A percentile compares a stretch with the other conserved stretches of the same genome.
Conservation (phyloP, 768 basidiomycete genomes). For the Galerina sulciceps region DNA sequence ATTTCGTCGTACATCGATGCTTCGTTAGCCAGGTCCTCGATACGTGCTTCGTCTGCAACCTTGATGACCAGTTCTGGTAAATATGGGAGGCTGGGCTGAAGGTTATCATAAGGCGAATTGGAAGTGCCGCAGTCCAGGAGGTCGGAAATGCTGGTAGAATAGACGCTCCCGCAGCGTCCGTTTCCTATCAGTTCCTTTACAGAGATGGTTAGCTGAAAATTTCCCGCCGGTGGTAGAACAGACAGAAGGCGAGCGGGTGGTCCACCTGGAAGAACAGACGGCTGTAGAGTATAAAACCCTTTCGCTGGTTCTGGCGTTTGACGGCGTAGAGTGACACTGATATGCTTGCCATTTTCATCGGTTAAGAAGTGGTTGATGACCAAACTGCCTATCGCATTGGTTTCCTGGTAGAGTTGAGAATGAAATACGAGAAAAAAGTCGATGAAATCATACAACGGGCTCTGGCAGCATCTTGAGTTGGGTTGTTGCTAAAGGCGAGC, state of each 20-base stretch:
- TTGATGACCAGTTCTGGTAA: conserved; percentile 25
- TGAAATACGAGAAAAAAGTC: not conserved
- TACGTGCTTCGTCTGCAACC: conserved; percentile 14
- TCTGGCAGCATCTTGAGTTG: not conserved
- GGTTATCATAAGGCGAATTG: not conserved
- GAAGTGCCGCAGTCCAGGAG: not conserved
- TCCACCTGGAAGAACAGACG: conserved; percentile 19
- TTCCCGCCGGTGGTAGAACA: conserved; percentile 15
- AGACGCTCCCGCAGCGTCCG: conserved; percentile 23
- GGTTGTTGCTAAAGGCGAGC: too few relatives aligned
- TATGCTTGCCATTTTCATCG: not conserved
- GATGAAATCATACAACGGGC: not conserved
- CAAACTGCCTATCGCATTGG: not conserved
- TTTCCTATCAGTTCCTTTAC: conserved; percentile 15
- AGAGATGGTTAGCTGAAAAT: conserved; percentile 12
- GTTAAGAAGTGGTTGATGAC: not conserved
- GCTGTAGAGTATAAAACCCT: conserved; percentile 15
- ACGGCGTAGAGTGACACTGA: not conserved
- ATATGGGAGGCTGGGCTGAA: conserved; percentile 5
- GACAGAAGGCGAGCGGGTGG: conserved; percentile 23
- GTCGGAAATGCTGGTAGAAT: conserved; percentile 8
- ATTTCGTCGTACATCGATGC: conserved; percentile 26
- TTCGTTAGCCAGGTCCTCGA: conserved; percentile 18
- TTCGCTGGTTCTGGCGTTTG: conserved; percentile 9
- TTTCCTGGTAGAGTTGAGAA: not conserved